A percentile compares a stretch with the other conserved stretches of the same genome.
Conservation (phyloP, 1,284 basidiomycete species). For the Inonotus hispidus region DNA sequence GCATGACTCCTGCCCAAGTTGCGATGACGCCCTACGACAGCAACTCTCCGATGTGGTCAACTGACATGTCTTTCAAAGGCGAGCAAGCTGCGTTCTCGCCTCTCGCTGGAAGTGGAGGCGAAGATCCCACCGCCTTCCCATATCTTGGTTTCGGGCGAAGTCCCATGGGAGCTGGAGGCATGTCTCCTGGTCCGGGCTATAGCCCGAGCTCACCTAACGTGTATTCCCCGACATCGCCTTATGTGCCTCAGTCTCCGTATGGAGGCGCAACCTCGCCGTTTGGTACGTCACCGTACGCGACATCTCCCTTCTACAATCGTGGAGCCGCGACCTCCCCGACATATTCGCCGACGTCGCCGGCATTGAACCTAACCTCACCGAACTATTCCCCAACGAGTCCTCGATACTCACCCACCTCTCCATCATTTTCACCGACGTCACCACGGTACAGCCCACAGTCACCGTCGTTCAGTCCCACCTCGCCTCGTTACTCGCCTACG, state of each 20-base stretch:
- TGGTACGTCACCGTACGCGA: slow-evolving; percentile 70
- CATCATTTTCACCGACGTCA: slow-evolving; percentile 82
- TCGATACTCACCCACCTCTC: slow-evolving; percentile 79
- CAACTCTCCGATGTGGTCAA: slow-evolving; percentile 78
- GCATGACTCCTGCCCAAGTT: slow-evolving; percentile 87
- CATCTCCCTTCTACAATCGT: slow-evolving; percentile 76
- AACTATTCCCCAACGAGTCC: slow-evolving; percentile 88
- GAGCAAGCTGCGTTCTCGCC: slow-evolving; percentile 93
- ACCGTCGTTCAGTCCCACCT: slow-evolving; percentile 82
- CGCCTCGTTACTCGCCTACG: slow-evolving; percentile 79
- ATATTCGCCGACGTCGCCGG: slow-evolving; percentile 82
- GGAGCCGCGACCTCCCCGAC: slow-evolving; percentile 74
- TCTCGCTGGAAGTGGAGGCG: slow-evolving; percentile 82
- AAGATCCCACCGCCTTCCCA: slow-evolving; percentile 70
- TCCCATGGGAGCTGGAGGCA: slow-evolving; percentile 71
- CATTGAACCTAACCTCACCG: slow-evolving; percentile 74
- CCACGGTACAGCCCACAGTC: slow-evolving; percentile 79
- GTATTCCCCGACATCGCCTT: slow-evolving; percentile 87
- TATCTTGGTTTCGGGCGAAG: slow-evolving; percentile 78
- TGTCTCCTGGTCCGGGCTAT: slow-evolving; percentile 77
- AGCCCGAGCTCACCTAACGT: slow-evolving; percentile 79
- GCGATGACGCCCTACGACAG: slow-evolving; percentile 95
- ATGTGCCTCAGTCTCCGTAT: slow-evolving; percentile 81
- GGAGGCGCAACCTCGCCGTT: slow-evolving; percentile 79
- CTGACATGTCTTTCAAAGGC: slow-evolving; percentile 65